Conservation (phyloP, 2,329 filamentous ascomycete genomes). For the Colletotrichum kahawae region DNA sequence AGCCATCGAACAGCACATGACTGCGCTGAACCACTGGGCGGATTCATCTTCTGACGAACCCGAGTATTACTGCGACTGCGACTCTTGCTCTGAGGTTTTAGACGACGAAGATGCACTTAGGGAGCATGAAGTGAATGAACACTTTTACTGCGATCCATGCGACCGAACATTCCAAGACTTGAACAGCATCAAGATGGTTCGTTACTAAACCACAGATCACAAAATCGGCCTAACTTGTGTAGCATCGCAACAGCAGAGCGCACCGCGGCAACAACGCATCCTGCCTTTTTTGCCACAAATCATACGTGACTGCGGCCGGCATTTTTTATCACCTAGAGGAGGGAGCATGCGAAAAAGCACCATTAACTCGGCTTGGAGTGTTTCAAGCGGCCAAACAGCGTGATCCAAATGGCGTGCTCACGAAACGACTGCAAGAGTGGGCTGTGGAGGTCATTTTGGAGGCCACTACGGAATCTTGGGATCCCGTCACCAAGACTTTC, state of each 20-base stretch:
- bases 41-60: not conserved
- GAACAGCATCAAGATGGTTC: not conserved
- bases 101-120: not conserved
- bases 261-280: conserved; percentile 49
- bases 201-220: not conserved
- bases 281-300: conserved; percentile 60
- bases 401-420: not conserved
- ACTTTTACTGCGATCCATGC: not conserved
- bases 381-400: not conserved
- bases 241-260: conserved; percentile 60
- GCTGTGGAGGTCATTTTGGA: conserved; percentile 29
- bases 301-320: conserved; percentile 56
- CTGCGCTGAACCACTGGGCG: not conserved
- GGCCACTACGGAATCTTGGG: conserved; percentile 47
- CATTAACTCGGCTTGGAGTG: not conserved
- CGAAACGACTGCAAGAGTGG: not conserved
- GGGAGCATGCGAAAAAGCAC: not conserved
- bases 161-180: not conserved
- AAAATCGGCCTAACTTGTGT: not conserved
- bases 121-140: not conserved
- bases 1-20: not conserved
- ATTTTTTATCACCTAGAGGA: conserved; percentile 31
- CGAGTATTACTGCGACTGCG: not conserved
- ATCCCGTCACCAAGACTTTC: conserved; percentile 35
- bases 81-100: not conserved